These are phyloP conservation scores for Aotearoamyces nothofagi DNA, from an alignment of 2,329 filamentous ascomycete species.

Conservation along the genomic window DNA sequence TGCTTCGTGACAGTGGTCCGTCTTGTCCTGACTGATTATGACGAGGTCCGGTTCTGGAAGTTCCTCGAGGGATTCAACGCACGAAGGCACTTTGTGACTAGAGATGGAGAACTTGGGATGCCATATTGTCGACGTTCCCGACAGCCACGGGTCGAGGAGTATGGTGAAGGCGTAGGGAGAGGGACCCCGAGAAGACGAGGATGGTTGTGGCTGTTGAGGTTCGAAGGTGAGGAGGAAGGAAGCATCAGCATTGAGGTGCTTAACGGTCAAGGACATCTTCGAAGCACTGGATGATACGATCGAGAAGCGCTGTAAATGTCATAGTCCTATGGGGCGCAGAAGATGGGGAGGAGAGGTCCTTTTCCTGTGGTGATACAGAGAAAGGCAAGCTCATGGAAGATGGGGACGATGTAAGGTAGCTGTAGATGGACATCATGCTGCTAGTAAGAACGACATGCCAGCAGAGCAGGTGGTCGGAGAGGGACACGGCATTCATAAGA, in stretches of 20 bases:
- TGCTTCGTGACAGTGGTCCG: slow-evolving; percentile 55
- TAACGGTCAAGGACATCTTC: slow-evolving; percentile 46
- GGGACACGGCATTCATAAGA: too few species aligned
- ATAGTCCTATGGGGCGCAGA: too few species aligned
- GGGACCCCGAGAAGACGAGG: slow-evolving; percentile 3
- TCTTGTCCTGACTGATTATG: slow-evolving; percentile 44
- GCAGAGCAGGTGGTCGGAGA: too few species aligned
- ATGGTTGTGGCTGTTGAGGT: slow-evolving; percentile 4
- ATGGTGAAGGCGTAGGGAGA: slow-evolving; percentile 38
- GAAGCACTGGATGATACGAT: slow-evolving; percentile 5
- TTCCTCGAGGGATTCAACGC: slow-evolving; percentile 39
- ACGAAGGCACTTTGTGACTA: slow-evolving; percentile 36
- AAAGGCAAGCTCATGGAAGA: too few species aligned
- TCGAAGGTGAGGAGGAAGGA: slow-evolving; percentile 49
- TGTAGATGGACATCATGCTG: too few species aligned
- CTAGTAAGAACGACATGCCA: too few species aligned
- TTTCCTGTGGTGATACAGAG: too few species aligned
- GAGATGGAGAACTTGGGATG: slow-evolving; percentile 46
- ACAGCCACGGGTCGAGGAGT: slow-evolving; percentile 58
- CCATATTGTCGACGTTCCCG: slow-evolving; percentile 41
- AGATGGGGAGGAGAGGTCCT: too few species aligned
- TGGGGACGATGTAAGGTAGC: too few species aligned
- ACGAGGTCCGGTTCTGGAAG: slow-evolving; percentile 39
- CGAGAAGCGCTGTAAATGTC: slow-evolving; percentile 5
- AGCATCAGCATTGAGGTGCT: slow-evolving; percentile 48